These are phyloP conservation scores for Xanthoconium purpureum DNA, from an alignment of 768 basidiomycete genomes.

Conservation along the genomic window DNA sequence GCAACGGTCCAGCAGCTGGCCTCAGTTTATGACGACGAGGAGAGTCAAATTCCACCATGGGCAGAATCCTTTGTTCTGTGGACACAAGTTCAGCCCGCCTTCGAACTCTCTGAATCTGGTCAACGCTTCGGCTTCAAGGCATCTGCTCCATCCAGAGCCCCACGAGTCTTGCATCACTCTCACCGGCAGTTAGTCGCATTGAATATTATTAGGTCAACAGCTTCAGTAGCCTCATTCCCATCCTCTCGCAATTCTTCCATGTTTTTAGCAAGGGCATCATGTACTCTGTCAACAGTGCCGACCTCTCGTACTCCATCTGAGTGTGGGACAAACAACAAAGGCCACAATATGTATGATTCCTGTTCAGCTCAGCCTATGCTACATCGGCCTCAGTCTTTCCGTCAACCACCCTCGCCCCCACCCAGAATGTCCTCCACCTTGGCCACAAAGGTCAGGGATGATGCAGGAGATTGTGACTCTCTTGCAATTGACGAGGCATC, in stretches of 20 bases:
- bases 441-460: neutral
- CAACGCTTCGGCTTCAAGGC: neutral
- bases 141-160: neutral
- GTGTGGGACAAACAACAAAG: neutral
- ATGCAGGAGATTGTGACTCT: neutral
- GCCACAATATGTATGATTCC: neutral
- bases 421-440: neutral
- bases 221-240: neutral
- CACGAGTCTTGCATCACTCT: no score
- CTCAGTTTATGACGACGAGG: no score
- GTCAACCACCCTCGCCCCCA: neutral
- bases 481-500: neutral
- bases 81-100: neutral
- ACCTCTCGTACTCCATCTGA: neutral
- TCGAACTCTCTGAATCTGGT: neutral
- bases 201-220: no score
- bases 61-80: no score
- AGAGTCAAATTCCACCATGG: no score
- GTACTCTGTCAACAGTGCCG: neutral
- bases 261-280: neutral
- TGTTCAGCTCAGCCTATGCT: neutral
- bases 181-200: no score
- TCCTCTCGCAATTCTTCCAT: neutral
- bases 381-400: neutral
- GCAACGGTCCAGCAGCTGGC: no score